Evolutionary conservation across 768 basidiomycete genomes (phyloP).

Genomic region (Mycena crocata): DNA sequence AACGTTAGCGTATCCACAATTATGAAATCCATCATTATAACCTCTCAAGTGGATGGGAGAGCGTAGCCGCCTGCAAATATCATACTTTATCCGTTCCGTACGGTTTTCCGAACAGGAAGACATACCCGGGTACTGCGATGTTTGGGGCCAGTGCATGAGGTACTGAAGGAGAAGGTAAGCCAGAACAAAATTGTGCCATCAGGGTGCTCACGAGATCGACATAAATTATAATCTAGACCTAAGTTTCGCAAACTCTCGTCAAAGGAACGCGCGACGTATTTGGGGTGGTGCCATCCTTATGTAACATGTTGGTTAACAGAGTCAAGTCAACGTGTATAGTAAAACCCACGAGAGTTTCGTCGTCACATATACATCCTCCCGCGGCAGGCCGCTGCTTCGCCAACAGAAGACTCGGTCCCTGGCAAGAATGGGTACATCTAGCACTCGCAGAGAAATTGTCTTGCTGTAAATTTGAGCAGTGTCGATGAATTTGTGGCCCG

Average conservation of each 20-base stretch:
- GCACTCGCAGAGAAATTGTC: not conserved
- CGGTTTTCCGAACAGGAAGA: not conserved
- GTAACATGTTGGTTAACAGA: constrained; percentile 5
- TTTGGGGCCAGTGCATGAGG: constrained; percentile 64
- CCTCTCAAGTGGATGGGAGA: constrained; percentile 46
- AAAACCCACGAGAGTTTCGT: constrained; percentile 57
- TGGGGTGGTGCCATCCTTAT: constrained; percentile 52
- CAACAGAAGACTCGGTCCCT: constrained; percentile 55
- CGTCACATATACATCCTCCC: constrained; percentile 61
- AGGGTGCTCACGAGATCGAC: constrained; percentile 54
- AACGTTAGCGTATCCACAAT: constrained; percentile 46
- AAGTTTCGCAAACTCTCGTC: constrained; percentile 54
- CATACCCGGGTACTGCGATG: constrained; percentile 45
- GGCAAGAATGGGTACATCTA: too few relatives aligned
- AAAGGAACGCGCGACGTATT: constrained; percentile 52
- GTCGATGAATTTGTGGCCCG: constrained; percentile 56
- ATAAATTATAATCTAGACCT: constrained; percentile 56
- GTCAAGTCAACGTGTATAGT: constrained; percentile 57
- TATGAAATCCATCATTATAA: constrained; percentile 39
- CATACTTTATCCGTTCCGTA: not conserved
- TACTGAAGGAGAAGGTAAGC: constrained; percentile 45
- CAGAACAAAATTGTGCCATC: not conserved
- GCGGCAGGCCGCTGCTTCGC: constrained; percentile 58
- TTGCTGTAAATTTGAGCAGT: constrained; percentile 50
- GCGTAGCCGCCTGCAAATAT: constrained; percentile 26